Evolutionary conservation across 495 filamentous ascomycete genomes (phyloP), one percentile per base, ranked within the genome.

Genomic region (Penicillium ochrochloron): DNA sequence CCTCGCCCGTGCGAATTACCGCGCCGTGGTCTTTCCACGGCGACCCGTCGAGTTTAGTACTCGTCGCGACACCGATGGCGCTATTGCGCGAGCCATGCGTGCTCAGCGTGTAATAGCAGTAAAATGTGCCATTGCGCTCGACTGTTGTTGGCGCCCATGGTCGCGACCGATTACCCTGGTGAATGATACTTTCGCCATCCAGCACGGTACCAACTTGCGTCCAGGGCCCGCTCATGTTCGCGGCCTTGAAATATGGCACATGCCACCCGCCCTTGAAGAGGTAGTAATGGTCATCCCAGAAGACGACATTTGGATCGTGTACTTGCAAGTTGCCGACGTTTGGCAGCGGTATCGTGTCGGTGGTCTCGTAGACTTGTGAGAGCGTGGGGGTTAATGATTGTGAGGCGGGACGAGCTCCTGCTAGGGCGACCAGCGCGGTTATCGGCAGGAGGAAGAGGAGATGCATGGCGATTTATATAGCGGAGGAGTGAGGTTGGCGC

Each of bases 61-160:
- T 87, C 1, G 85, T 89, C n/a, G 90, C 92, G 31, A 92, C 78
- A 17, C 90, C 90, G 60, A 92, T 91, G 29, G 87, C 85, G 21
- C 84, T 88, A 68, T 83, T 75, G 57, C 89, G 86, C 5, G 79
- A 83, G 14, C 91, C 90, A 55, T 85, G 85, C 29, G 78, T 75
- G 66, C 82, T 86, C 48, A 93, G 82, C 0, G 87, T 79, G 76
- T 93, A 94, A 79, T 88, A 93, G 60, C 90, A 83, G 72, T 90
- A 89, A 75, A 92, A 92, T 0, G 76, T 80, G 15, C 72, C 76
- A 34, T 85, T 84, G 23, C 86, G 76, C 21, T 84, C 68, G 31
- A 80, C 65, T 9, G 90, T 84, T 51, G 90, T 90, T 0, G 90
- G 90, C 0, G 91, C 90, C 89, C 80, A 82, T 4, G 77, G 80